phyloP scores from a whole-genome alignment of 768 basidiomycete species.

The Rhizopogon sp. region DNA sequence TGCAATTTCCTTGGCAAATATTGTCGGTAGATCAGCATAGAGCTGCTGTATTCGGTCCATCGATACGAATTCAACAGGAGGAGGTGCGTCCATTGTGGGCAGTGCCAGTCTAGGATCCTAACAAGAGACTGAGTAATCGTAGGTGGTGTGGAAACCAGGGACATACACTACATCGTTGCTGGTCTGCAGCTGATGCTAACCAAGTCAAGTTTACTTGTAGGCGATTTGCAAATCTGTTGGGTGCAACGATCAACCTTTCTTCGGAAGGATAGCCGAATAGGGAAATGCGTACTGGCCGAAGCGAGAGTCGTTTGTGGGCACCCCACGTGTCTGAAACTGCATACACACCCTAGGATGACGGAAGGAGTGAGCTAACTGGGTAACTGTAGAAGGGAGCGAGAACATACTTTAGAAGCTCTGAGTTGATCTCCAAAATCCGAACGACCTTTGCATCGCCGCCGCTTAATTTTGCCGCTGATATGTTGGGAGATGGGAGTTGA shows the following conservation, averaged over 20 bases:
- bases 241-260: constrained; percentile 9
- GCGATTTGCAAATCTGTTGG: constrained; percentile 49
- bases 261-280: not conserved
- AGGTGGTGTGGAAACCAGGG: constrained; percentile 1
- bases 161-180: constrained; percentile 43
- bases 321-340: constrained; percentile 52
- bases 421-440: constrained; percentile 61
- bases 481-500: constrained; percentile 21
- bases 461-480: constrained; percentile 7
- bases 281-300: constrained; percentile 50
- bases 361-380: constrained; percentile 3
- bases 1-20: constrained; percentile 61
- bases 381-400: not conserved
- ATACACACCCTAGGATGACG: constrained; percentile 45
- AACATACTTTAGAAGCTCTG: constrained; percentile 62
- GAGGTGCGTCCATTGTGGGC: constrained; percentile 54
- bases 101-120: constrained; percentile 35
- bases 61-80: constrained; percentile 44
- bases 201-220: constrained; percentile 69
- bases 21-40: constrained; percentile 52
- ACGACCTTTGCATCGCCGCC: constrained; percentile 46
- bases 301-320: constrained; percentile 41
- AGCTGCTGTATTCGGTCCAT: constrained; percentile 61
- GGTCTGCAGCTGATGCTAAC: constrained; percentile 66
- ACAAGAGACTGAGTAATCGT: constrained; percentile 4